Evolutionary conservation across 805 yeast species (phyloP).

Genomic region (Saccharomycopsis javanensis): DNA sequence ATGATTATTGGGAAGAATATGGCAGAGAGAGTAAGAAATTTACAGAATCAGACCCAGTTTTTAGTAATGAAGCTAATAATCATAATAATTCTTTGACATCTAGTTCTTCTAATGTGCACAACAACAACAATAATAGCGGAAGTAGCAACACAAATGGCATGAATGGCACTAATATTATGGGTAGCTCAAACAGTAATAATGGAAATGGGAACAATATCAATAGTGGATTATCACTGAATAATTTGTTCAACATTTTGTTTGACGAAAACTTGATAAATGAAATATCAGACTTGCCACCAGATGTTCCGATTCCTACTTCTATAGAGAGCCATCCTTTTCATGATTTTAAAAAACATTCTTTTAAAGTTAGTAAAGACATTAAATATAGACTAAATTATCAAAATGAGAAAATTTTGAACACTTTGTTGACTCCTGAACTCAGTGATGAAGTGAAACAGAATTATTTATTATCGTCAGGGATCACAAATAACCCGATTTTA

Average conservation of each 20-base stretch:
- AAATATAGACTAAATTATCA: slow-evolving; percentile 13
- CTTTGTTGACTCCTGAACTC: slow-evolving; percentile 11
- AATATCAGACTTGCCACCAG: neutral
- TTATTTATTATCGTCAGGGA: slow-evolving; percentile 18
- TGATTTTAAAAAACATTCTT: slow-evolving; percentile 1
- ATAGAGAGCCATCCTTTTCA: slow-evolving; percentile 8
- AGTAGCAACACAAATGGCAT: neutral
- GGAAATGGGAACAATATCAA: neutral
- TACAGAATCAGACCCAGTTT: slow-evolving; percentile 37
- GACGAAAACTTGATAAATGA: neutral
- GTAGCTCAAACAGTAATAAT: neutral
- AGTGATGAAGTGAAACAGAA: slow-evolving; percentile 15
- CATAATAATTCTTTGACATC: neutral
- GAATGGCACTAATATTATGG: neutral
- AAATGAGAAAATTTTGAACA: slow-evolving; percentile 6
- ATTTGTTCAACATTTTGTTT: neutral
- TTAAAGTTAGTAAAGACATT: neutral
- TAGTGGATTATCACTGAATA: neutral
- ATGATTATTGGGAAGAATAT: slow-evolving; percentile 47
- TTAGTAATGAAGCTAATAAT: neutral
- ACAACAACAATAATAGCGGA: neutral
- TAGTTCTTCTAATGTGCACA: neutral
- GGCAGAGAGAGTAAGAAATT: slow-evolving; percentile 33
- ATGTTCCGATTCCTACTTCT: slow-evolving; percentile 11
- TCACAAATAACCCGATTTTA: slow-evolving; percentile 8